Evolutionary conservation across 1,284 basidiomycete species (phyloP).

Genomic region (Sanghuangporus weigelae): DNA sequence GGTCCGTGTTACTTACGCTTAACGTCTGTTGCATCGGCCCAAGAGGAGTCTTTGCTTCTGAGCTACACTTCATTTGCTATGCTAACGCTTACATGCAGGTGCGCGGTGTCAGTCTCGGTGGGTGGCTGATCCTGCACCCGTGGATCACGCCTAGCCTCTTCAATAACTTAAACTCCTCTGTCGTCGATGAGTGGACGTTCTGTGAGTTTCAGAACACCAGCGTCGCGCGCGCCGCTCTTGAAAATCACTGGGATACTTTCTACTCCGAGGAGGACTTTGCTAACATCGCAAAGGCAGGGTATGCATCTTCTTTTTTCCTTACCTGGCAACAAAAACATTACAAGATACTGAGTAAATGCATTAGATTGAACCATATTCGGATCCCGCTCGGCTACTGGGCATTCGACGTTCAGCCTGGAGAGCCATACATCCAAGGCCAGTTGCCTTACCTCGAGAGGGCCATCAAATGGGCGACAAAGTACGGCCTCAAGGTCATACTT

Average conservation of each 20-base stretch:
- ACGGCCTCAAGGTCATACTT: constrained; percentile 78
- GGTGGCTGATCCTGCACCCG: constrained; percentile 81
- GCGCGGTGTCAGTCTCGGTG: constrained; percentile 71
- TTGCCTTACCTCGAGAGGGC: constrained; percentile 69
- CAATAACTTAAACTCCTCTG: constrained; percentile 64
- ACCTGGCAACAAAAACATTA: background rate
- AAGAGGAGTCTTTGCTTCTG: background rate
- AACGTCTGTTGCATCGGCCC: background rate
- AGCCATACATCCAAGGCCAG: constrained; percentile 86
- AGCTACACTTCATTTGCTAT: background rate
- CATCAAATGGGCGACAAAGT: constrained; percentile 69
- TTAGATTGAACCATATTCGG: constrained; percentile 77
- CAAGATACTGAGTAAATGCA: background rate
- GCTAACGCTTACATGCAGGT: background rate
- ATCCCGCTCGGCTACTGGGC: constrained; percentile 93
- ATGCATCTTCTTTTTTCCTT: constrained; percentile 23
- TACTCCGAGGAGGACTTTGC: constrained; percentile 76
- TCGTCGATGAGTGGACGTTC: constrained; percentile 87
- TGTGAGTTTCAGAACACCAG: constrained; percentile 50
- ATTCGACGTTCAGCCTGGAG: constrained; percentile 75
- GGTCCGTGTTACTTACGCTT: constrained; percentile 27
- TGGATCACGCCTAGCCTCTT: constrained; percentile 90
- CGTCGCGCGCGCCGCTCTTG: constrained; percentile 45
- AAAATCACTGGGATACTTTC: constrained; percentile 77
- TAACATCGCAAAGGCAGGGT: constrained; percentile 72